A percentile compares a stretch with the other conserved stretches of the same genome.
Evolutionary conservation across 2,329 filamentous ascomycete genomes (phyloP).

Genomic region (Magnaporthiopsis poae): DNA sequence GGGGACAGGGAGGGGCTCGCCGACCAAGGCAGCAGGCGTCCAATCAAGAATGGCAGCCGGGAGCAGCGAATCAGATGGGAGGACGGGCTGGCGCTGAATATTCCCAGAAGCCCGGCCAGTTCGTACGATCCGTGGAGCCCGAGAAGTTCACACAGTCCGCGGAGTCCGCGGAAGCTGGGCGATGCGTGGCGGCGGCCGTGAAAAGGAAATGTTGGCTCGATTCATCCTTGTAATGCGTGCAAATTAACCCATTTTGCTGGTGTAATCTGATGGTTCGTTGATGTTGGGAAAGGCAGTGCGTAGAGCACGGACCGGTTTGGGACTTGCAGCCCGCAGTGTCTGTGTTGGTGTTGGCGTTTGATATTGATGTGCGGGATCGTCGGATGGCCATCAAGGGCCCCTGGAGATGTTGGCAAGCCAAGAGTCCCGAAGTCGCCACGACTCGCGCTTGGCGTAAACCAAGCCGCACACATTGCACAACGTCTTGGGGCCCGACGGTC

Average conservation of each 20-base stretch:
- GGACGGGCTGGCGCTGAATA: not conserved
- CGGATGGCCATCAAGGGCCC: not conserved
- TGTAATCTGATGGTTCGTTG: not conserved
- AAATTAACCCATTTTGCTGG: not conserved
- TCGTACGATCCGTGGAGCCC: not conserved
- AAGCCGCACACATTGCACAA: conserved; percentile 5
- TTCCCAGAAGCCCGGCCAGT: not conserved
- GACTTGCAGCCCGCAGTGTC: too few species aligned
- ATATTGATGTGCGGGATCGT: too few species aligned
- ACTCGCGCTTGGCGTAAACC: conserved; percentile 1
- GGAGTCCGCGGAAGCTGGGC: not conserved
- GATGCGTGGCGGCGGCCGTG: not conserved
- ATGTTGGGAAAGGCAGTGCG: not conserved
- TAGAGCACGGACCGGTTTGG: too few species aligned
- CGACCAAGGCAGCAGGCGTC: not conserved
- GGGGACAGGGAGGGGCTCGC: not conserved
- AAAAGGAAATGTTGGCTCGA: not conserved
- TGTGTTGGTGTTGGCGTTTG: too few species aligned
- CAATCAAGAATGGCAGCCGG: not conserved
- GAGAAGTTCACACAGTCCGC: not conserved
- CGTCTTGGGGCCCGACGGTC: not conserved
- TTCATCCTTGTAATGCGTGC: not conserved
- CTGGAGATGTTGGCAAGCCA: conserved; percentile 1
- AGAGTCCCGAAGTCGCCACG: not conserved
- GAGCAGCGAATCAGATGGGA: not conserved